Conservation (phyloP, 2,329 filamentous ascomycete genomes). For the Juglanconis juglandina region DNA sequence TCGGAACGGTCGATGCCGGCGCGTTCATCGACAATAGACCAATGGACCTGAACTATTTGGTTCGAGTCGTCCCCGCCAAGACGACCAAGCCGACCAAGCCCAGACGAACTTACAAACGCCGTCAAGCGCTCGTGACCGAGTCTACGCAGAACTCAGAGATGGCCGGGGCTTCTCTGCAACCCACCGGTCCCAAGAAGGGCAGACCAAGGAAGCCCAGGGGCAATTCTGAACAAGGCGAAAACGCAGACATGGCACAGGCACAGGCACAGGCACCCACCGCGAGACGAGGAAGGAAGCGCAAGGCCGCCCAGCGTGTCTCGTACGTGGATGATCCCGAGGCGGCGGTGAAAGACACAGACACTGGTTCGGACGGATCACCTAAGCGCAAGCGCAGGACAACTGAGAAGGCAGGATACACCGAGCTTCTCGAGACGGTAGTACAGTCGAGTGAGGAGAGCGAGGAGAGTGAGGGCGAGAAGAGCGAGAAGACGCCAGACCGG, state of each 20-base stretch:
- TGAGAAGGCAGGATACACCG: not conserved
- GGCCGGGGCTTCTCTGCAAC: not conserved
- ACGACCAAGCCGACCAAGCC: not conserved
- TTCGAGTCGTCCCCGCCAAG: not conserved
- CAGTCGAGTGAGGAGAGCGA: not conserved
- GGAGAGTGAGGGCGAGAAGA: conserved; percentile 6
- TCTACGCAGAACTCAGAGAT: not conserved
- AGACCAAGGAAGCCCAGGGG: conserved; percentile 1
- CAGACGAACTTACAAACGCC: not conserved
- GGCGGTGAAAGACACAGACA: not conserved
- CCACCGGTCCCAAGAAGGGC: not conserved
- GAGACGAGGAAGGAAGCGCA: conserved; percentile 12
- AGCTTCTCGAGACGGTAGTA: not conserved
- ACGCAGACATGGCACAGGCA: not conserved
- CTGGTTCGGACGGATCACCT: not conserved
- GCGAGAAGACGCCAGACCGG: conserved; percentile 5
- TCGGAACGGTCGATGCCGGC: conserved; percentile 2
- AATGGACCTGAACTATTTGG: conserved; percentile 3
- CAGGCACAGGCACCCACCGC: not conserved
- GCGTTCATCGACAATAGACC: not conserved
- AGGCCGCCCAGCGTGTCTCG: conserved; percentile 7
- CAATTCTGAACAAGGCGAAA: not conserved
- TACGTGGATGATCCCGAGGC: conserved; percentile 1
- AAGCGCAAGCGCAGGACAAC: conserved; percentile 2
- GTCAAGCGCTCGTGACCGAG: not conserved